Percentiles rank a stretch among this genome's conserved stretches.
Evolutionary conservation across 2,329 filamentous ascomycete genomes (phyloP).

Genomic region (Periconia sp.): DNA sequence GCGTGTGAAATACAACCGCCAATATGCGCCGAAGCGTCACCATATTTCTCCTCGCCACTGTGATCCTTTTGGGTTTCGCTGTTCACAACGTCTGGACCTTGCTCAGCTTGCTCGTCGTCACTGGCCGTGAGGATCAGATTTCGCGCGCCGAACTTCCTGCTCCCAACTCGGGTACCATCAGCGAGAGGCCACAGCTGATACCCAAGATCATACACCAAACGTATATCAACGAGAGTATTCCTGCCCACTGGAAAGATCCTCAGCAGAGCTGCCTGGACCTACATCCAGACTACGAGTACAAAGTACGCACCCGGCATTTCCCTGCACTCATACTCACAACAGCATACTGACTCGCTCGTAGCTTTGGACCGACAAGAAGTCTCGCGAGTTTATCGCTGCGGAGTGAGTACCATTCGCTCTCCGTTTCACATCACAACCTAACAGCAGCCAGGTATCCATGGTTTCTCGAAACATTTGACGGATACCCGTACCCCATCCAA

Average conservation of each 20-base stretch:
- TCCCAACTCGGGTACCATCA: conserved; percentile 62
- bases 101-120: conserved; percentile 68
- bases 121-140: conserved; percentile 68
- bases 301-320: conserved; percentile 45
- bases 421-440: conserved; percentile 5
- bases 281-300: conserved; percentile 74
- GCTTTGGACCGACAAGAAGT: conserved; percentile 75
- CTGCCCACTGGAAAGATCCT: conserved; percentile 64
- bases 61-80: conserved; percentile 64
- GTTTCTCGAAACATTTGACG: conserved; percentile 74
- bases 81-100: conserved; percentile 71
- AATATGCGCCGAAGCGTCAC: conserved; percentile 62
- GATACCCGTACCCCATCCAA: conserved; percentile 74
- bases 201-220: conserved; percentile 80
- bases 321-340: conserved; percentile 11
- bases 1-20: background rate
- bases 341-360: conserved; percentile 39
- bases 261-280: conserved; percentile 68
- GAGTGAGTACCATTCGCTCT: conserved; percentile 47
- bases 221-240: conserved; percentile 71
- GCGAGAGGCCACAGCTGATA: conserved; percentile 62
- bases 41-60: conserved; percentile 66
- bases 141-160: conserved; percentile 66
- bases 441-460: conserved; percentile 62
- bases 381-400: conserved; percentile 69